Percentiles rank a stretch among this genome's conserved stretches.
Evolutionary conservation across 768 basidiomycete species (phyloP).

Genomic region (Infundibulicybe gibba): DNA sequence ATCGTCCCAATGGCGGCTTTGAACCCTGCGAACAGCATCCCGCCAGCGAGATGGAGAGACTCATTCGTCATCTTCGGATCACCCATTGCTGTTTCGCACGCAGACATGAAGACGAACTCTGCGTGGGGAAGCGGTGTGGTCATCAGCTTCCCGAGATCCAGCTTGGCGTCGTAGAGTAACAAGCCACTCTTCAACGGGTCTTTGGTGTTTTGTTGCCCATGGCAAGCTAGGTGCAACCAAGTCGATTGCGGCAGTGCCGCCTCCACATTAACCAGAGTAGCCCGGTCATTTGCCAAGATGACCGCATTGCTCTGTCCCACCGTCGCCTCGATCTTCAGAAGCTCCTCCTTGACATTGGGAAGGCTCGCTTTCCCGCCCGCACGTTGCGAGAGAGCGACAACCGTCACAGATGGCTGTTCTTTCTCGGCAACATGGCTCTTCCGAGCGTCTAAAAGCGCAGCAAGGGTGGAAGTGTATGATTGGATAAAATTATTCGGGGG

Average conservation of each 20-base stretch:
- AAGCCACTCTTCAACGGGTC: slow-evolving; percentile 15
- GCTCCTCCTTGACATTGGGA: slow-evolving; percentile 11
- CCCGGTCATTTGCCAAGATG: slow-evolving; percentile 5
- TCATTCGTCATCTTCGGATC: slow-evolving; percentile 18
- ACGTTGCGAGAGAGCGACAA: slow-evolving; percentile 3
- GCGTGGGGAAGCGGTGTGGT: slow-evolving; percentile 16
- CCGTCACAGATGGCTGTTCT: background rate
- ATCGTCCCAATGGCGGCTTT: slow-evolving; percentile 34
- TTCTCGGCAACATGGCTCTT: background rate
- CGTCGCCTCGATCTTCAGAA: slow-evolving; percentile 4
- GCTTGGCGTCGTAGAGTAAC: slow-evolving; percentile 12
- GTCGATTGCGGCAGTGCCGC: slow-evolving; percentile 3
- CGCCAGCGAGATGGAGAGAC: slow-evolving; percentile 36
- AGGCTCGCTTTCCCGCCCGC: slow-evolving; percentile 1
- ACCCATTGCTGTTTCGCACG: slow-evolving; percentile 40
- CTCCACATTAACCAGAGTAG: slow-evolving; percentile 6
- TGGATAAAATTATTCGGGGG: slow-evolving; percentile 2
- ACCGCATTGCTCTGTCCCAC: background rate
- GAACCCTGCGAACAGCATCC: slow-evolving; percentile 32
- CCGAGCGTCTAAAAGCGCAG: slow-evolving; percentile 4
- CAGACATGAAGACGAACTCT: slow-evolving; percentile 40
- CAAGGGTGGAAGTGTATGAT: slow-evolving; percentile 12
- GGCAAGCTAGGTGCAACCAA: slow-evolving; percentile 37
- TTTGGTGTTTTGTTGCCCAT: slow-evolving; percentile 26
- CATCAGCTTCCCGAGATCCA: slow-evolving; percentile 18